Percentiles rank a stretch among this genome's conserved stretches.
These are phyloP conservation scores for Solanum pinnatisectum DNA, from an alignment of 257 asterid species.

Conservation along the genomic window DNA sequence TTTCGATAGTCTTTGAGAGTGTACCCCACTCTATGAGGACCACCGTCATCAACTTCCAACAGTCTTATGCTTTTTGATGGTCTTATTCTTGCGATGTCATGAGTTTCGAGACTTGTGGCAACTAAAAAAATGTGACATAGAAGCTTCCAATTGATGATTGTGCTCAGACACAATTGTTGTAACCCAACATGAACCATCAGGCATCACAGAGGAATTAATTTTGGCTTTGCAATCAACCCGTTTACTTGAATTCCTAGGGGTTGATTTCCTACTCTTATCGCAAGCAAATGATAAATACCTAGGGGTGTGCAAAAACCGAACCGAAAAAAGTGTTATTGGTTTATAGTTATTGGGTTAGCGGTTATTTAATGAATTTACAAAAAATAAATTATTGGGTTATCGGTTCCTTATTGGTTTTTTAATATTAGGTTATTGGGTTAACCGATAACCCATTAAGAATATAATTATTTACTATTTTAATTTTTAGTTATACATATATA, in stretches of 20 bases:
- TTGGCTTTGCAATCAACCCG: background rate
- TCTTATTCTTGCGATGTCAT: background rate
- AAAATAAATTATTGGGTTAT: no score
- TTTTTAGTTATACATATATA: no score
- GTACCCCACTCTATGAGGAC: background rate
- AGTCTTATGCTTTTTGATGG: background rate
- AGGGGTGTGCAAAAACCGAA: no score
- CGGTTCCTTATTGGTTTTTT: no score
- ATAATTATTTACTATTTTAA: no score
- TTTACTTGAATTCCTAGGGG: background rate
- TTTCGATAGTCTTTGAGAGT: background rate
- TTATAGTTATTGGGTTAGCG: no score
- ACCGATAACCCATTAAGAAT: no score
- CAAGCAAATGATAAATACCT: background rate
- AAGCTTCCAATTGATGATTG: background rate
- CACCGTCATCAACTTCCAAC: background rate
- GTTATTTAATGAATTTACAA: no score
- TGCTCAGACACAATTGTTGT: background rate
- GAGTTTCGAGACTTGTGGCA: background rate
- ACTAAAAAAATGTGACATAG: background rate
- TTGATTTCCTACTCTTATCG: background rate
- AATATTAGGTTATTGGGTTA: no score
- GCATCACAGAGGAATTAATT: background rate
- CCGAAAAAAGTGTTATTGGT: no score
- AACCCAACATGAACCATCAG: background rate